phyloP scores from a whole-genome alignment of 164 flowering plant species.

The grape (Vitis vinifera) region DNA sequence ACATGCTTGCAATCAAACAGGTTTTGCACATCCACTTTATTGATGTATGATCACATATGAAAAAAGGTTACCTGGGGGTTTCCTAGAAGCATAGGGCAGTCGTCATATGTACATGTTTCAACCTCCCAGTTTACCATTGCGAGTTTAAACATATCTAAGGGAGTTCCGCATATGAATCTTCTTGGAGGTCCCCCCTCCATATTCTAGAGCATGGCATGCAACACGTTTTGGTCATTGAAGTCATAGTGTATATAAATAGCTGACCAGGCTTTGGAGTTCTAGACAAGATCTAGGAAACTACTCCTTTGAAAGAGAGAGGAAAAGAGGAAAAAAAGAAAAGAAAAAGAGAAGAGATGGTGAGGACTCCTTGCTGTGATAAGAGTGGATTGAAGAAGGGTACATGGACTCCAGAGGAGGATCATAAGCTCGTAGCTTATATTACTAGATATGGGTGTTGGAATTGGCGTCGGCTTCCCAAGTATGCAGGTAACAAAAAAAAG shows the following conservation, averaged over 20 bases:
- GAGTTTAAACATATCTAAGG: too few species aligned
- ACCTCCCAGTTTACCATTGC: too few species aligned
- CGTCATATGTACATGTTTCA: too few species aligned
- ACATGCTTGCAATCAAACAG: too few species aligned
- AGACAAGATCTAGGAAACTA: not conserved
- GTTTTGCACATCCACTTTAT: too few species aligned
- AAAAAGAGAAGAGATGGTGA: slow-evolving; percentile 19
- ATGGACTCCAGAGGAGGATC: slow-evolving; percentile 44
- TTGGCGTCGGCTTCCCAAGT: slow-evolving; percentile 39
- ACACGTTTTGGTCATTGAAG: not conserved
- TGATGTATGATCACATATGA: too few species aligned
- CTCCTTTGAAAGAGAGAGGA: not conserved
- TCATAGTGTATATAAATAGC: not conserved
- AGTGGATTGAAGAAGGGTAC: slow-evolving; percentile 35
- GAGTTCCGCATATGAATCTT: too few species aligned
- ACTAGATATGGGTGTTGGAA: slow-evolving; percentile 33
- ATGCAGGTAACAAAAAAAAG: slow-evolving; percentile 24
- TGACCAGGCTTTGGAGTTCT: not conserved
- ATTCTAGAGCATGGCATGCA: not conserved
- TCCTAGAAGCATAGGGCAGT: too few species aligned
- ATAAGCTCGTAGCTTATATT: slow-evolving; percentile 26
- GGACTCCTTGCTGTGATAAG: slow-evolving; percentile 30
- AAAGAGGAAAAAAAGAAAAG: too few species aligned
- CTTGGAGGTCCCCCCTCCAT: too few species aligned
- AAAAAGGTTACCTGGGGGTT: too few species aligned